Conservation (phyloP, 495 filamentous ascomycete species). For the Daldinia bambusicola region DNA sequence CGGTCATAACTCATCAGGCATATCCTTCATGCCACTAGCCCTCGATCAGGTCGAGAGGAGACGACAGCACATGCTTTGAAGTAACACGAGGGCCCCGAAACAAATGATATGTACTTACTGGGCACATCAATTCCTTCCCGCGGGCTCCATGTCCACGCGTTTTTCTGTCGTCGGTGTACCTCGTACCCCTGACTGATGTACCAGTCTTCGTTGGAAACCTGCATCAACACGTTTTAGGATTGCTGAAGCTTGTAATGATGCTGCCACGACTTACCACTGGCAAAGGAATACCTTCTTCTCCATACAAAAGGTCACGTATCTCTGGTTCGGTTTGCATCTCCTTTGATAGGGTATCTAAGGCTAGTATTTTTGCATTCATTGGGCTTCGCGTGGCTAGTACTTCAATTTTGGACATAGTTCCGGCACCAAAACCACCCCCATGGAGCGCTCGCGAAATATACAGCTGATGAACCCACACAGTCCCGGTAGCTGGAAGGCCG, state of each 20-base stretch:
- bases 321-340: conserved; percentile 41
- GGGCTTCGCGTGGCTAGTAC: conserved; percentile 46
- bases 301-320: conserved; percentile 31
- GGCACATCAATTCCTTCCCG: conserved; percentile 20
- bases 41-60: conserved; percentile 13
- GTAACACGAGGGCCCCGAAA: conserved; percentile 10
- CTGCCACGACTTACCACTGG: conserved; percentile 43
- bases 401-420: conserved; percentile 53
- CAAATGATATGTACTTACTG: conserved; percentile 29
- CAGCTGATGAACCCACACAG: conserved; percentile 52
- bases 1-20: conserved; percentile 16
- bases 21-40: neutral
- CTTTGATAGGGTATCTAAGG: conserved; percentile 49
- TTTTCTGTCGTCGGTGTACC: conserved; percentile 27
- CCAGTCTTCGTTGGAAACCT: conserved; percentile 61
- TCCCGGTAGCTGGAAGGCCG: conserved; percentile 37
- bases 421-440: conserved; percentile 50
- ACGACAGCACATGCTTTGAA: conserved; percentile 16
- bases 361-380: conserved; percentile 48
- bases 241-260: conserved; percentile 12
- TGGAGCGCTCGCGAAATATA: conserved; percentile 54
- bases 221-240: conserved; percentile 23
- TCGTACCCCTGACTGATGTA: conserved; percentile 67
- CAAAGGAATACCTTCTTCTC: conserved; percentile 24
- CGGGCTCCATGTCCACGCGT: conserved; percentile 21